Evolutionary conservation across 2,329 filamentous ascomycete species (phyloP).

Genomic region (Pyrenochaeta sp.): DNA sequence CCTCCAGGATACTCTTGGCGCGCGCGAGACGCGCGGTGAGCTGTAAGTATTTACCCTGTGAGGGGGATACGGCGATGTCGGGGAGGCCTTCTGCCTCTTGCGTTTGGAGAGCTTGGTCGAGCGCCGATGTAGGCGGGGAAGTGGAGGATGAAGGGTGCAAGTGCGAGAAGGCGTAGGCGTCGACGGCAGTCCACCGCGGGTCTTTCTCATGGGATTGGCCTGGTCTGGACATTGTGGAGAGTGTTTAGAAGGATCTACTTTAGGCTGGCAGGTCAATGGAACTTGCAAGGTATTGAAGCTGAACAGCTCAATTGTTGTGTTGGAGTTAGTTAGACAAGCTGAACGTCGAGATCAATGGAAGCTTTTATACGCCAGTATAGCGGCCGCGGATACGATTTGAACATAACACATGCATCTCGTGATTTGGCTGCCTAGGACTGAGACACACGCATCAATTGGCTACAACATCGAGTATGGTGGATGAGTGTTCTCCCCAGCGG

Average conservation of each 20-base stretch:
- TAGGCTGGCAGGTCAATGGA: background rate
- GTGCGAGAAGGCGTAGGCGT: constrained; percentile 46
- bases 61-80: constrained; percentile 45
- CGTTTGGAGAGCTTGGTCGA: constrained; percentile 31
- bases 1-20: constrained; percentile 55
- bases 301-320: background rate
- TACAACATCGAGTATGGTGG: background rate
- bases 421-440: constrained; percentile 1
- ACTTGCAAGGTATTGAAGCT: background rate
- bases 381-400: background rate
- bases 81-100: constrained; percentile 37
- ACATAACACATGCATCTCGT: background rate
- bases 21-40: constrained; percentile 40
- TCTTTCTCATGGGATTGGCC: constrained; percentile 38
- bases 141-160: constrained; percentile 39
- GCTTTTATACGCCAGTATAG: constrained; percentile 8
- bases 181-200: constrained; percentile 51
- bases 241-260: background rate
- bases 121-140: constrained; percentile 35
- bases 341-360: background rate
- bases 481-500: constrained; percentile 10
- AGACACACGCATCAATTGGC: background rate
- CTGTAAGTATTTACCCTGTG: constrained; percentile 46
- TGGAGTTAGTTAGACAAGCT: background rate
- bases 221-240: constrained; percentile 21